A percentile compares a stretch with the other conserved stretches of the same genome.
Evolutionary conservation across 192 early-diverging fungal genomes (phyloP).

Genomic region (Backusella sp.): DNA sequence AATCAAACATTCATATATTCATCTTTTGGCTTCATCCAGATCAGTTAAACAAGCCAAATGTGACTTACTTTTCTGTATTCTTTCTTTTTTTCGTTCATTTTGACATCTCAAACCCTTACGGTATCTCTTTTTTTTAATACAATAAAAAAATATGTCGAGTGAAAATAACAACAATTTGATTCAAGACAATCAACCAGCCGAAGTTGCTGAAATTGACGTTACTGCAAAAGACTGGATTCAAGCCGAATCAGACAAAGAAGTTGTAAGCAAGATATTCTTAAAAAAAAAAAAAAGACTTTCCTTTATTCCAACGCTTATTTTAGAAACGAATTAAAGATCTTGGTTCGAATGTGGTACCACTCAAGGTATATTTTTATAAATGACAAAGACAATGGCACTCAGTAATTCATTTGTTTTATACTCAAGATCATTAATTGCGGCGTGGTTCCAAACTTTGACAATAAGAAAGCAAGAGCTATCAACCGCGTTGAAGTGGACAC

Average conservation of each 20-base stretch:
- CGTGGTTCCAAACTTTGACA: conserved; percentile 39
- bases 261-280: conserved; percentile 27
- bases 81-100: neutral
- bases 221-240: conserved; percentile 49
- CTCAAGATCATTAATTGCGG: conserved; percentile 46
- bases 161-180: neutral
- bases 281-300: neutral
- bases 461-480: conserved; percentile 40
- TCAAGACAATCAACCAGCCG: neutral
- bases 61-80: neutral
- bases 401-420: neutral
- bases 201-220: conserved; percentile 19
- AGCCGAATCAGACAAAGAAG: conserved; percentile 42
- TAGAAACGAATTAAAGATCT: conserved; percentile 28
- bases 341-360: conserved; percentile 22
- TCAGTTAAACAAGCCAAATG: neutral
- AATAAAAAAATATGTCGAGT: neutral
- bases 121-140: neutral
- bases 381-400: neutral
- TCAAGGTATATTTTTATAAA: conserved; percentile 13
- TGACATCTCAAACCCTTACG: neutral
- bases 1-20: too few relatives aligned
- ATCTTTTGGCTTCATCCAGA: too few relatives aligned
- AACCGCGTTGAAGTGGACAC: conserved; percentile 48
- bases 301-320: neutral